A percentile compares a stretch with the other conserved stretches of the same genome.
Evolutionary conservation across 1,284 basidiomycete genomes (phyloP).

Genomic region (Erythrobasidium hasegawianum): DNA sequence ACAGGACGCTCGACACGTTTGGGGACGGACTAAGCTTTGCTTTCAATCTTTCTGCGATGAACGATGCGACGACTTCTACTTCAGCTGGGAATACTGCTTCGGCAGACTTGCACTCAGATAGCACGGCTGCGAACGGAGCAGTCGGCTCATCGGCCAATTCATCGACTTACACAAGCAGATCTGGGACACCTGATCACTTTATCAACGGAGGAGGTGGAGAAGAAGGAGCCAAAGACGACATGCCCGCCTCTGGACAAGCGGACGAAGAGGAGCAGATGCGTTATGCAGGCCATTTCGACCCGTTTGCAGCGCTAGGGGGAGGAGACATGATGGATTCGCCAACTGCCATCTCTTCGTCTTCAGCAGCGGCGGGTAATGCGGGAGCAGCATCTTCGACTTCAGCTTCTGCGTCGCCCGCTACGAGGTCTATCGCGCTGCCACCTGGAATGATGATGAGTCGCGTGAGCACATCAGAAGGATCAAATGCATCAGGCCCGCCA

Average conservation of each 20-base stretch:
- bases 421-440: background rate
- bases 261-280: slow-evolving; percentile 9
- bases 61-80: slow-evolving; percentile 1
- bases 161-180: background rate
- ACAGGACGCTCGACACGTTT: slow-evolving; percentile 28
- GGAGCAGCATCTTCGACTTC: slow-evolving; percentile 1
- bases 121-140: slow-evolving; percentile 17
- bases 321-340: background rate
- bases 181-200: background rate
- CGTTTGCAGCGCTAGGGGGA: slow-evolving; percentile 7
- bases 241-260: background rate
- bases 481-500: background rate
- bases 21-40: slow-evolving; percentile 30
- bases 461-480: background rate
- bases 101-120: background rate
- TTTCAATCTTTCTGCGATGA: slow-evolving; percentile 22
- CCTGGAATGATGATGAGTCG: slow-evolving; percentile 3
- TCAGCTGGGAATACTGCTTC: background rate
- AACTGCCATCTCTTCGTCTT: no score
- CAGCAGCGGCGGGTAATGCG: no score
- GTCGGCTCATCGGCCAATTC: background rate
- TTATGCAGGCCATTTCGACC: slow-evolving; percentile 32
- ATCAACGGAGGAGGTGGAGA: no score
- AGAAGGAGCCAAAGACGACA: no score
- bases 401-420: slow-evolving; percentile 15